phyloP scores from a whole-genome alignment of 768 basidiomycete species.

The Boletellus ananas region DNA sequence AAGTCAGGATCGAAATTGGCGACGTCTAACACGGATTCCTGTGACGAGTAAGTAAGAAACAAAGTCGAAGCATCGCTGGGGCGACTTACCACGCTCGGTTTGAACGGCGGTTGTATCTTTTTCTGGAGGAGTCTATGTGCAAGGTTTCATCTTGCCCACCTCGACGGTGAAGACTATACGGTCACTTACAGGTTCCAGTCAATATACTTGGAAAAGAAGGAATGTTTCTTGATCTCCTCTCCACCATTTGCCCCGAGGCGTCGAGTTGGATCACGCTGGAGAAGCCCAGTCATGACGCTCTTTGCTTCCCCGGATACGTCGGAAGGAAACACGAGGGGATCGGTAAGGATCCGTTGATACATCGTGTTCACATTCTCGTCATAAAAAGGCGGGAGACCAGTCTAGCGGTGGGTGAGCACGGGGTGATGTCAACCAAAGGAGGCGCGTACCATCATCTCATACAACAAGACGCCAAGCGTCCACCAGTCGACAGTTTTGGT shows the following conservation, averaged over 20 bases:
- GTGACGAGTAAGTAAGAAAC: slow-evolving; percentile 8
- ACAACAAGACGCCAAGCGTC: slow-evolving; percentile 94
- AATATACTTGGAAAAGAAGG: slow-evolving; percentile 92
- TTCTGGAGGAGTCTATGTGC: slow-evolving; percentile 68
- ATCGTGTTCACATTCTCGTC: slow-evolving; percentile 98
- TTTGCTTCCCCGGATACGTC: slow-evolving; percentile 87
- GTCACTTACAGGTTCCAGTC: slow-evolving; percentile 75
- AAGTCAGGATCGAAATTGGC: slow-evolving; percentile 98
- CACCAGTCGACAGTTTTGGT: slow-evolving; percentile 99
- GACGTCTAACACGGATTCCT: slow-evolving; percentile 92
- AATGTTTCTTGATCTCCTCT: slow-evolving; percentile 93
- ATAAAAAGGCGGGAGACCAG: slow-evolving; percentile 96
- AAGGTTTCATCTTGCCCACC: background rate
- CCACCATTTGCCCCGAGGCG: slow-evolving; percentile 92
- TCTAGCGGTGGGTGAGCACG: slow-evolving; percentile 40
- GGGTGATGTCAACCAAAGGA: background rate
- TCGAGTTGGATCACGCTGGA: slow-evolving; percentile 82
- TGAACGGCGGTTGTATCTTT: slow-evolving; percentile 97
- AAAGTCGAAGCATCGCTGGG: background rate
- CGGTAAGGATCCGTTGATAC: slow-evolving; percentile 93
- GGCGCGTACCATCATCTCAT: slow-evolving; percentile 83
- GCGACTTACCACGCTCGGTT: slow-evolving; percentile 83
- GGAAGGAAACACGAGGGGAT: slow-evolving; percentile 87
- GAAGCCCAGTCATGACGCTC: slow-evolving; percentile 81
- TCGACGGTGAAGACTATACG: background rate